Evolutionary conservation across 2,329 filamentous ascomycete genomes (phyloP).

Genomic region (Xylaria sp.): DNA sequence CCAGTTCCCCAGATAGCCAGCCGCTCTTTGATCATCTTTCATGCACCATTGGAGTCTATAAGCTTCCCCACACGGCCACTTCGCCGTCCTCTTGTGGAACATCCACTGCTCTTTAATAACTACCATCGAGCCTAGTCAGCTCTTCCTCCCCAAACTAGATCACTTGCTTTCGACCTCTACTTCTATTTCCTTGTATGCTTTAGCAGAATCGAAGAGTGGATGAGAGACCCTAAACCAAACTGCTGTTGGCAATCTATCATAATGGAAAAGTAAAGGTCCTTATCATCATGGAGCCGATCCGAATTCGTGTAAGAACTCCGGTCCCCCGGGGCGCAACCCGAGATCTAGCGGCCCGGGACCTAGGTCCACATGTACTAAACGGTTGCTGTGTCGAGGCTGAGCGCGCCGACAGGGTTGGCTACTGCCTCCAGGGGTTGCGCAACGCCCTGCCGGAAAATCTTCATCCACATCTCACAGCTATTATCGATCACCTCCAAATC

Average conservation of each 20-base stretch:
- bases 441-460: constrained; percentile 56
- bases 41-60: constrained; percentile 10
- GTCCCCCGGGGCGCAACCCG: constrained; percentile 33
- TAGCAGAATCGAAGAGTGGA: constrained; percentile 3
- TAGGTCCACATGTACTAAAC: constrained; percentile 55
- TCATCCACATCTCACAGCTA: constrained; percentile 58
- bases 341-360: constrained; percentile 40
- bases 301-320: constrained; percentile 37
- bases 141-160: constrained; percentile 8
- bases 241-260: constrained; percentile 20
- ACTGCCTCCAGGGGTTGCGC: constrained; percentile 61
- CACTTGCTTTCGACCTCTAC: background rate
- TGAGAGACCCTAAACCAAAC: constrained; percentile 8
- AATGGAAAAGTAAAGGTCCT: constrained; percentile 39
- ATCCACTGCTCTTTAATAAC: constrained; percentile 36
- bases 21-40: constrained; percentile 20
- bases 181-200: background rate
- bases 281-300: constrained; percentile 41
- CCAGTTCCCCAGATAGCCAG: constrained; percentile 23
- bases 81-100: constrained; percentile 43
- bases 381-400: constrained; percentile 67
- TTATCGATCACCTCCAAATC: constrained; percentile 59
- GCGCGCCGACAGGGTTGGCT: constrained; percentile 59
- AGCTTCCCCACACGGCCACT: constrained; percentile 45
- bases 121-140: constrained; percentile 22